Evolutionary conservation across 768 basidiomycete genomes (phyloP), one percentile per base, ranked within the genome.

Genomic region (Tricholoma sp.): DNA sequence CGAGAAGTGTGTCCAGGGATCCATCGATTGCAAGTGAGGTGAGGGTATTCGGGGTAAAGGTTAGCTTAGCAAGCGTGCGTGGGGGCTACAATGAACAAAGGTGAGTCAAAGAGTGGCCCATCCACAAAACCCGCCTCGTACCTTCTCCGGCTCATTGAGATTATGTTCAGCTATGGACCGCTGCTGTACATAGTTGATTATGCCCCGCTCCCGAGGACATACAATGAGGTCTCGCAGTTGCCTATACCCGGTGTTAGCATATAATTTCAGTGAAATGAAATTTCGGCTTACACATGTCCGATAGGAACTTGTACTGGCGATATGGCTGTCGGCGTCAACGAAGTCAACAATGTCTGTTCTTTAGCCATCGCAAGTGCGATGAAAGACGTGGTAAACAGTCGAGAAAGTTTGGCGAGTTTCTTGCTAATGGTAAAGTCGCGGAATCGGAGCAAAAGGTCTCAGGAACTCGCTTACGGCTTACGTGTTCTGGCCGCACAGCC

Each of bases 221-320:
- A 88, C 80, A 50, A 91, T 70, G 50, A 93, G 81, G 72, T 93
- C 89, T 34, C 90, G 80, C 29, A 93, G 74, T 71, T 93, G 90
- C 28, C 88, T 89, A 18, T 51, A 45, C 39, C 48, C 39, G 47
- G 6, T 56, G 42, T 15, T 52, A 44, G 29, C 11, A 20, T 24
- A 65, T 39, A 55, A 52, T 44, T 37, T 48, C 54, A 39, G 57
- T 56, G n/a, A 49, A 3, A 15, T 31, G 24, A 29, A 6, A 66
- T 54, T 48, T 34, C 57, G 29, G 73, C 80, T 59, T 61, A 87
- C 86, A 85, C 79, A 80, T 87, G 85, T 45, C 80, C 77, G 56
- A 87, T 87, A 17, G 72, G 72, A 5, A 86, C 77, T 11, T 68
- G 66, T 5, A 82, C 74, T 6, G 73, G 74, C 0, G 63, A 72